These are phyloP conservation scores for Talaromyces sp. DNA, from an alignment of 2,329 filamentous ascomycete species.

Conservation along the genomic window DNA sequence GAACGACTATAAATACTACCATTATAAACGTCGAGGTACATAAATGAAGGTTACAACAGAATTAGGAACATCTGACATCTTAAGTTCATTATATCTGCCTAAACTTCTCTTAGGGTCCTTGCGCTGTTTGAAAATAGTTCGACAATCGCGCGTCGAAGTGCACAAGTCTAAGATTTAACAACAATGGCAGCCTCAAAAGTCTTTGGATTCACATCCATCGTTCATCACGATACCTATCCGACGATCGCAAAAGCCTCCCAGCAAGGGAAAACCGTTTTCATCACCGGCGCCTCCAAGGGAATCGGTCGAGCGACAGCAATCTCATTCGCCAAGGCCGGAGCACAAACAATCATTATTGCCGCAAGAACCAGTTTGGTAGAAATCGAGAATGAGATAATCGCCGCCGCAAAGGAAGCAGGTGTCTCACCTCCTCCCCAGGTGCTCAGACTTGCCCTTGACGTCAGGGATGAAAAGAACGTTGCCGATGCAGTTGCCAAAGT, in stretches of 20 bases:
- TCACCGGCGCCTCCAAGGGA: constrained; percentile 53
- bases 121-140: too few species aligned
- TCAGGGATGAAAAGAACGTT: constrained; percentile 37
- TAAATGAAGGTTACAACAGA: too few species aligned
- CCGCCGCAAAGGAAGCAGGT: constrained; percentile 31
- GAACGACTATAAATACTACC: neutral
- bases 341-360: constrained; percentile 48
- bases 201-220: constrained; percentile 17
- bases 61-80: too few species aligned
- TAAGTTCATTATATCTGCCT: too few species aligned
- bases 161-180: too few species aligned
- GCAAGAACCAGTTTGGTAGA: constrained; percentile 47
- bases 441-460: constrained; percentile 40
- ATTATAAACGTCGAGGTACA: neutral
- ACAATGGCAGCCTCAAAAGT: neutral
- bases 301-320: constrained; percentile 51
- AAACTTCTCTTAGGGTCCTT: too few species aligned
- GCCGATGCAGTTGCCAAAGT: constrained; percentile 31
- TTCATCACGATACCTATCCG: constrained; percentile 50
- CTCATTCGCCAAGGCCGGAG: constrained; percentile 53
- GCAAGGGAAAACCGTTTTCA: constrained; percentile 43
- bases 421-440: constrained; percentile 40
- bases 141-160: too few species aligned
- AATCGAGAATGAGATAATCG: constrained; percentile 31
- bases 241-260: constrained; percentile 45